These are phyloP conservation scores for Posidonia oceanica DNA, from an alignment of 116 monocot species.

Conservation along the genomic window DNA sequence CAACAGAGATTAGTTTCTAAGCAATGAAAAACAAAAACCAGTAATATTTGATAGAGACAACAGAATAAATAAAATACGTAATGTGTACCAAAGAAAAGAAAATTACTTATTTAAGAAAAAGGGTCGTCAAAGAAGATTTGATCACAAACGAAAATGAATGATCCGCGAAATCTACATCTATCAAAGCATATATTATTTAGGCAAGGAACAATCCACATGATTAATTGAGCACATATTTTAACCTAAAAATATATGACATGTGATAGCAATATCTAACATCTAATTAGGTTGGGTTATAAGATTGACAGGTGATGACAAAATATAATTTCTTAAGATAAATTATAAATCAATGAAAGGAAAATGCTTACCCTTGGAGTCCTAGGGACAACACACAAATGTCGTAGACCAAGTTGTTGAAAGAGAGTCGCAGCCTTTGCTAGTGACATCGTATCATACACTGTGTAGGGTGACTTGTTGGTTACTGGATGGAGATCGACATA, in stretches of 20 bases:
- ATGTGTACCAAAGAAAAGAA: neutral
- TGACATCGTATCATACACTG: slow-evolving; percentile 71
- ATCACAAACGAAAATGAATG: too few relatives aligned
- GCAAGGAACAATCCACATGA: too few relatives aligned
- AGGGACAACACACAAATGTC: slow-evolving; percentile 65
- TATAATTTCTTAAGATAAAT: too few relatives aligned
- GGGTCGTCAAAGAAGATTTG: too few relatives aligned
- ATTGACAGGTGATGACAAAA: neutral
- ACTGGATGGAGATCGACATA: slow-evolving; percentile 74
- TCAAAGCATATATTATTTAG: too few relatives aligned
- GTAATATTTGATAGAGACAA: neutral
- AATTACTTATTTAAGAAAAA: too few relatives aligned
- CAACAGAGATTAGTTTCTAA: neutral
- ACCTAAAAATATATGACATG: too few relatives aligned
- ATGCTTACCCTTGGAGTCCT: slow-evolving; percentile 49
- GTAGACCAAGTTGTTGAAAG: slow-evolving; percentile 56
- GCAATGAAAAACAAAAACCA: neutral
- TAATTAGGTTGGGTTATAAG: too few relatives aligned
- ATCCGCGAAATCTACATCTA: too few relatives aligned
- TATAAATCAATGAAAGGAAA: too few relatives aligned
- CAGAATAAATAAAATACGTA: neutral
- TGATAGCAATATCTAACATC: too few relatives aligned
- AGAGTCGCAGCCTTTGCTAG: slow-evolving; percentile 74
- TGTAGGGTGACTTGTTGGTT: slow-evolving; percentile 69
- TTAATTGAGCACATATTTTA: too few relatives aligned